These are phyloP conservation scores for Solanum ossicruentum DNA, from an alignment of 257 asterid genomes.

Conservation along the genomic window DNA sequence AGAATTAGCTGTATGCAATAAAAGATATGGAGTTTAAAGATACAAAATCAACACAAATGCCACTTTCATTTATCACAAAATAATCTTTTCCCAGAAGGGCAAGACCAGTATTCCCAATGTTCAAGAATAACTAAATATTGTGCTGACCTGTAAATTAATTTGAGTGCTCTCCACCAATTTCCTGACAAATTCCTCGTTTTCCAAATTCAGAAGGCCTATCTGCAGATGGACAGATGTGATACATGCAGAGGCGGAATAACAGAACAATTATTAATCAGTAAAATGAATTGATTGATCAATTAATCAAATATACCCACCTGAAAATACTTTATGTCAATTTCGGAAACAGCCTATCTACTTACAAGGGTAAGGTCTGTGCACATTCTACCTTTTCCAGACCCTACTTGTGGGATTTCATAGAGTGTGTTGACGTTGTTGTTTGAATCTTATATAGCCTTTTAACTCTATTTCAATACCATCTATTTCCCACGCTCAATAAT, in stretches of 20 bases:
- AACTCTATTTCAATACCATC: background rate
- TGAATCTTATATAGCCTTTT: background rate
- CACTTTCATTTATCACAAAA: background rate
- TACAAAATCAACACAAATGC: background rate
- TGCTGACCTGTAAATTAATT: conserved; percentile 63
- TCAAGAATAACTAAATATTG: background rate
- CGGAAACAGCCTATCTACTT: no score
- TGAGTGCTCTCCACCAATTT: conserved; percentile 58
- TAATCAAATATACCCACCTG: background rate
- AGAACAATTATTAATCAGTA: background rate
- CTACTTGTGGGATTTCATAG: no score
- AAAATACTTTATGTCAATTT: background rate
- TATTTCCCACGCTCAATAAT: background rate
- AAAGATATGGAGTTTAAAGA: background rate
- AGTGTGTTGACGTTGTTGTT: background rate
- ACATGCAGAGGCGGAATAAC: background rate
- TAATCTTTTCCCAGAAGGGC: background rate
- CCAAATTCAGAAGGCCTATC: conserved; percentile 92
- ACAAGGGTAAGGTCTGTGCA: no score
- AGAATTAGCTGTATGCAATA: background rate
- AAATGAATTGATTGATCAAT: background rate
- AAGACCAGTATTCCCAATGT: background rate
- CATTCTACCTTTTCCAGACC: no score
- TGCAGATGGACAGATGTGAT: conserved; percentile 12
- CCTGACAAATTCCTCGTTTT: conserved; percentile 78